phyloP scores from a whole-genome alignment of 371 early-diverging fungal species.

The Syncephalastrum contaminatum region DNA sequence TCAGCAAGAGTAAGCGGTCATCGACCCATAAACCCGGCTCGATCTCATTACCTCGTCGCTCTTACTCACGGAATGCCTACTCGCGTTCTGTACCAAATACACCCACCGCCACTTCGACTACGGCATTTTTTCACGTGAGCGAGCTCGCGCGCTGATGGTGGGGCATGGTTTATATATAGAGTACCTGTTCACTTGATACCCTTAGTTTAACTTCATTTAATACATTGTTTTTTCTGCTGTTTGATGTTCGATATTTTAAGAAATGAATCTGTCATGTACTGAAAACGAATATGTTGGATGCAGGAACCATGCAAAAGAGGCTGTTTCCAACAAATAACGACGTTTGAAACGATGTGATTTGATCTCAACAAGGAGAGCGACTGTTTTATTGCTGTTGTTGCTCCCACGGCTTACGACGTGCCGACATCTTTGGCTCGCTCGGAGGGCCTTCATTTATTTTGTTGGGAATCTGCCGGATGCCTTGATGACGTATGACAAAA shows the following conservation, averaged over 20 bases:
- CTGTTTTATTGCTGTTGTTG: constrained; percentile 5
- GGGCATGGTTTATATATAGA: no score
- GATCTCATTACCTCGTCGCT: constrained; percentile 1
- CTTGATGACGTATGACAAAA: constrained; percentile 17
- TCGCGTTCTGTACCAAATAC: constrained; percentile 18
- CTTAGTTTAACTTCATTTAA: no score
- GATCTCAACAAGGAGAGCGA: no score
- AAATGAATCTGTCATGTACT: background rate
- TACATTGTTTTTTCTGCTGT: no score
- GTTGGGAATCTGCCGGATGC: constrained; percentile 56
- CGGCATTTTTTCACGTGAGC: no score
- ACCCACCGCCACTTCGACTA: constrained; percentile 5
- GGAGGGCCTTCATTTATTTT: constrained; percentile 51
- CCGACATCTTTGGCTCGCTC: constrained; percentile 39
- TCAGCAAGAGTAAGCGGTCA: constrained; percentile 4
- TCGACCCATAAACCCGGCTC: constrained; percentile 1
- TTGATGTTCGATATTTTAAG: background rate
- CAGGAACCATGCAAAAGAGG: no score
- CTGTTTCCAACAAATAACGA: no score
- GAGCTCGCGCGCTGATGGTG: no score
- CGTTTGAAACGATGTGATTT: no score
- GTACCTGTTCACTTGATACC: no score
- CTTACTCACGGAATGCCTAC: constrained; percentile 9
- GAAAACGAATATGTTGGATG: background rate
- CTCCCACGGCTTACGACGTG: constrained; percentile 55